Base-by-base conservation (phyloP, 2,329 filamentous ascomycete species). In the Diplodia mutila region DNA sequence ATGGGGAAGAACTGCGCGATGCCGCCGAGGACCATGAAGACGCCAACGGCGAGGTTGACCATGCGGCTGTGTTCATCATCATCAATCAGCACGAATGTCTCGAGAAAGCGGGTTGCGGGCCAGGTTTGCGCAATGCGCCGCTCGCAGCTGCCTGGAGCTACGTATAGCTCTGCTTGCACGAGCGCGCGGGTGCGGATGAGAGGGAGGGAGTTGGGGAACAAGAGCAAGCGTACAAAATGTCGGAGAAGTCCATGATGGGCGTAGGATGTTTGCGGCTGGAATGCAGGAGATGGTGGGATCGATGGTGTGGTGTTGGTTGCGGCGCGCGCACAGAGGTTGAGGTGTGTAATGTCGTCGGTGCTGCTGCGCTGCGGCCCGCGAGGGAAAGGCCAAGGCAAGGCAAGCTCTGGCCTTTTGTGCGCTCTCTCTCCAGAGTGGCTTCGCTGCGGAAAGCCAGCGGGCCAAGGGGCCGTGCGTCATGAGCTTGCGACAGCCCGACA, bases 1-100 rank as follows among this genome's bases (percentile, higher is more conserved):
- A 77, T 74, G 27, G 82, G 77, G 77, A 91, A 91, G 82, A 93
- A 89, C 76, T 92, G 89, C 70, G 85, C 85, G 75, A 93, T 85
- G 74, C 93, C 94, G 72, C 94, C 94, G 57, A 97, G 85, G 57
- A 97, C 84, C 89, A 97, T 96, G 72, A 97, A 86, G 73, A 90
- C 90, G 75, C 90, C 95, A 71, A 96, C 89, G 75, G 85, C 92
- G 80, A 99, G 85, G 86, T 99, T 99, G 80, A 97, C 92, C 77
- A 98, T 89, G 77, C 95, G 95, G 84, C 95, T 98, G 79, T 69
- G 51, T 66, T 34, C 51, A 69, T 54, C 53, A 46, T 65, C 48
- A 67, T 54, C 51, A 70, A 68, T 69, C 72, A 61, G 21, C 16
- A 59, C 23, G 23, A 48, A 51, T 16, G 12, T 23, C 32, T 16